These are phyloP conservation scores for Solanum chiquidenum DNA, from an alignment of 257 asterid genomes.

Conservation along the genomic window DNA sequence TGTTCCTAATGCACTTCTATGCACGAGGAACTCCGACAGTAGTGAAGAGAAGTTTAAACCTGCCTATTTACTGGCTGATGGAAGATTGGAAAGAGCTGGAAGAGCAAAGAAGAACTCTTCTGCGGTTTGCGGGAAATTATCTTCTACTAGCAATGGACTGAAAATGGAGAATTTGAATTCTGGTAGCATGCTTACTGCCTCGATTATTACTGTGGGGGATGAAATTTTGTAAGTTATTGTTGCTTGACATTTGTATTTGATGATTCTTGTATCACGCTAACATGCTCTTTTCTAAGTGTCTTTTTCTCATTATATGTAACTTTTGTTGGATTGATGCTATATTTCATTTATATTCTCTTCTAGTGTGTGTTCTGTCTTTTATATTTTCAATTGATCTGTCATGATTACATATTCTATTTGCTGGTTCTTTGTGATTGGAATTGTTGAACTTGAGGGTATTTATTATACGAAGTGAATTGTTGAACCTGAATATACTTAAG, in stretches of 20 bases:
- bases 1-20: constrained; percentile 65
- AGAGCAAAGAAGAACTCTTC: constrained; percentile 53
- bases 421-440: background rate
- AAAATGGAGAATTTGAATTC: constrained; percentile 23
- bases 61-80: constrained; percentile 79
- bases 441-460: background rate
- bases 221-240: constrained; percentile 74
- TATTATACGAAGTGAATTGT: background rate
- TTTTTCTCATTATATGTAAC: background rate
- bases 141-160: constrained; percentile 47
- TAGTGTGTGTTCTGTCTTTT: background rate
- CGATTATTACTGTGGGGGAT: constrained; percentile 77
- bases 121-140: constrained; percentile 14
- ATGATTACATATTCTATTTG: background rate
- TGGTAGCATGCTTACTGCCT: constrained; percentile 46
- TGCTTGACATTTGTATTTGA: background rate
- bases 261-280: background rate
- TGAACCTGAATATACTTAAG: background rate
- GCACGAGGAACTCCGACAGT: constrained; percentile 26
- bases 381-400: background rate
- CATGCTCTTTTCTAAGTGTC: background rate
- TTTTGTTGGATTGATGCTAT: background rate
- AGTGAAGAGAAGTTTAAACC: constrained; percentile 56
- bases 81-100: constrained; percentile 94
- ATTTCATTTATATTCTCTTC: background rate